Evolutionary conservation across 2,329 filamentous ascomycete genomes (phyloP).

Genomic region (Boeremia lycopersici): DNA sequence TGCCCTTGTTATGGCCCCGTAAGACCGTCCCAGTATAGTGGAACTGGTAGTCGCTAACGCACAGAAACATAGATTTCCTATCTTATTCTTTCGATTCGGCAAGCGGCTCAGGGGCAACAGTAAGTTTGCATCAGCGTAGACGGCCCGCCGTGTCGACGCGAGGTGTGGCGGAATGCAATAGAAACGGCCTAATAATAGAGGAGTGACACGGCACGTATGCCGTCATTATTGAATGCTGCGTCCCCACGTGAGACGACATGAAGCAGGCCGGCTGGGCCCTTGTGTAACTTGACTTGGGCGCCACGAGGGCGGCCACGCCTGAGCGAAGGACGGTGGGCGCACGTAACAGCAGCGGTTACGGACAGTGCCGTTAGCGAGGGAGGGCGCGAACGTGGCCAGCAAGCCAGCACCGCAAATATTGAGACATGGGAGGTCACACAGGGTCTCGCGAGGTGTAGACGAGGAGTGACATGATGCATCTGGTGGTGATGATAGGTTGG

Average conservation of each 20-base stretch:
- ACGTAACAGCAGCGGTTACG: conserved; percentile 31
- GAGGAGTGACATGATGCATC: conserved; percentile 19
- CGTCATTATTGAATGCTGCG: conserved; percentile 39
- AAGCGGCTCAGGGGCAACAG: conserved; percentile 55
- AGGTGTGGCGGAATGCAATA: conserved; percentile 21
- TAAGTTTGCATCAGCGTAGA: conserved; percentile 52
- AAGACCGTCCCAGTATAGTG: conserved; percentile 36
- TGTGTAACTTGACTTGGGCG: conserved; percentile 38
- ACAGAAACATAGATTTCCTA: conserved; percentile 47
- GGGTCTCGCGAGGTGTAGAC: conserved; percentile 26
- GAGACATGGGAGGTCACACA: conserved; percentile 28
- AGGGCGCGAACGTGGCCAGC: conserved; percentile 34
- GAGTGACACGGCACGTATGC: conserved; percentile 43
- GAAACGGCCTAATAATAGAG: conserved; percentile 41
- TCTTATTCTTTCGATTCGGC: conserved; percentile 58
- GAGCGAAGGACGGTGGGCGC: conserved; percentile 32
- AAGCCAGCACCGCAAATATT: conserved; percentile 25
- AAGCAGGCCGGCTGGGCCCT: conserved; percentile 38
- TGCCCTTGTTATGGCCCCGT: conserved; percentile 57
- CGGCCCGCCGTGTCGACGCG: conserved; percentile 15
- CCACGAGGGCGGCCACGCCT: conserved; percentile 47
- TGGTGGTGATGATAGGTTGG: conserved; percentile 32
- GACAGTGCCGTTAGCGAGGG: conserved; percentile 33
- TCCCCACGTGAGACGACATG: conserved; percentile 45
- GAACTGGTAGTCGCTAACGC: conserved; percentile 42